phyloP scores from a whole-genome alignment of 305 asterid genomes.

The Fraxinus greggii region DNA sequence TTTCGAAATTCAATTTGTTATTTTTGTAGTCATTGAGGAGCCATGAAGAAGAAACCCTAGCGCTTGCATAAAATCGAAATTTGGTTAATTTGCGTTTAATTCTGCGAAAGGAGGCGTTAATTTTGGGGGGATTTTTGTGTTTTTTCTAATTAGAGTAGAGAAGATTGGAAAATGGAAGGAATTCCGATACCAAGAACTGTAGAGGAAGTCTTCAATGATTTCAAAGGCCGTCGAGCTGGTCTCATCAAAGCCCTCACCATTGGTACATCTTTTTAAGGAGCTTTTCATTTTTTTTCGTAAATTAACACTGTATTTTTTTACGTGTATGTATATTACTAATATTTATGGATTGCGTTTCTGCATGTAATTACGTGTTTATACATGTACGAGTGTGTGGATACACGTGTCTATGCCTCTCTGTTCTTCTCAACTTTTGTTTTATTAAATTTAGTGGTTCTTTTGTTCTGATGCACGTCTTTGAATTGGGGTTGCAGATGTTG shows the following conservation, averaged over 20 bases:
- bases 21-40: not conserved
- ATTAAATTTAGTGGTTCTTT: conserved; percentile 5
- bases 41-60: conserved; percentile 37
- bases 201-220: conserved; percentile 75
- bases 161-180: conserved; percentile 46
- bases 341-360: not conserved
- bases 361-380: conserved; percentile 10
- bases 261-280: conserved; percentile 34
- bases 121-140: conserved; percentile 7
- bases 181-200: conserved; percentile 61
- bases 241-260: conserved; percentile 76
- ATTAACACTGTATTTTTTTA: not conserved
- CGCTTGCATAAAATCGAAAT: conserved; percentile 36
- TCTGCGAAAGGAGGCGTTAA: conserved; percentile 13
- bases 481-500: conserved; percentile 32
- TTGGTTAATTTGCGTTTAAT: conserved; percentile 11
- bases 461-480: not conserved
- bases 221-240: conserved; percentile 67
- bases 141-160: conserved; percentile 10
- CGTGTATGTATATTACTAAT: not conserved
- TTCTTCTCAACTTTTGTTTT: conserved; percentile 1
- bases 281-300: not conserved
- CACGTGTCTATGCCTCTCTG: not conserved
- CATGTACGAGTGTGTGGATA: not conserved
- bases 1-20: not conserved